Conservation (phyloP, 1,139 yeast genomes). For the Geotrichum macrosporum region DNA sequence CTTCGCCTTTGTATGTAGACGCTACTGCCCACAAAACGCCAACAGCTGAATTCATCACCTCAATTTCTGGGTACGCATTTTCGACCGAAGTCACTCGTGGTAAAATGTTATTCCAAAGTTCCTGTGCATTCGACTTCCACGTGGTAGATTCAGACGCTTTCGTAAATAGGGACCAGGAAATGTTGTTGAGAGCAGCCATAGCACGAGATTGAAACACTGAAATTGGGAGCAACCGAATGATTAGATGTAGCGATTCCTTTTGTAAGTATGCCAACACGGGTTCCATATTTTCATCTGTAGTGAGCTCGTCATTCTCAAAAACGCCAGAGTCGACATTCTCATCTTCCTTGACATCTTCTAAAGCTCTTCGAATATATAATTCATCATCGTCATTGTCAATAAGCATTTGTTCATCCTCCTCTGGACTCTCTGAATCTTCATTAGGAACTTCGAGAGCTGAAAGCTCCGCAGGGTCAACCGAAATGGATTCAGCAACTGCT, state of each 20-base stretch:
- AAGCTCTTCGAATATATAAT: conserved; percentile 10
- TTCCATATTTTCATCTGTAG: not conserved
- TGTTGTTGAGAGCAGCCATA: conserved; percentile 64
- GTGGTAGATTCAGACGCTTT: conserved; percentile 22
- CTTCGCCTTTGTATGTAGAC: conserved; percentile 44
- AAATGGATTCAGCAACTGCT: conserved; percentile 61
- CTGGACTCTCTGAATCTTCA: conserved; percentile 22
- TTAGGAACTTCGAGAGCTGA: conserved; percentile 5
- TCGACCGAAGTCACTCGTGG: conserved; percentile 21
- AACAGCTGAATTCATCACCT: conserved; percentile 47
- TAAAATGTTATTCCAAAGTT: conserved; percentile 31
- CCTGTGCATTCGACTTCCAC: conserved; percentile 32
- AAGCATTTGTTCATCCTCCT: conserved; percentile 21
- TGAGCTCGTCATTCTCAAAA: conserved; percentile 8
- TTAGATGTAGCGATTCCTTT: conserved; percentile 3
- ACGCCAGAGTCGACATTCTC: conserved; percentile 11
- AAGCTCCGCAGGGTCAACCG: conserved; percentile 29
- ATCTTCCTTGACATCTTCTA: conserved; percentile 5
- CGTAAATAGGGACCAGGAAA: conserved; percentile 37
- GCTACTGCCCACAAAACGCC: conserved; percentile 62
- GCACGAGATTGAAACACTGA: conserved; percentile 44
- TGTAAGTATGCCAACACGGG: conserved; percentile 10
- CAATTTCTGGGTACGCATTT: conserved; percentile 34
- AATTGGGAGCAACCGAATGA: conserved; percentile 6
- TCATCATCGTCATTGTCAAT: conserved; percentile 21